A percentile compares a stretch with the other conserved stretches of the same genome.
phyloP scores from a whole-genome alignment of 148 eudicot genomes.

The Fagopyrum esculentum region DNA sequence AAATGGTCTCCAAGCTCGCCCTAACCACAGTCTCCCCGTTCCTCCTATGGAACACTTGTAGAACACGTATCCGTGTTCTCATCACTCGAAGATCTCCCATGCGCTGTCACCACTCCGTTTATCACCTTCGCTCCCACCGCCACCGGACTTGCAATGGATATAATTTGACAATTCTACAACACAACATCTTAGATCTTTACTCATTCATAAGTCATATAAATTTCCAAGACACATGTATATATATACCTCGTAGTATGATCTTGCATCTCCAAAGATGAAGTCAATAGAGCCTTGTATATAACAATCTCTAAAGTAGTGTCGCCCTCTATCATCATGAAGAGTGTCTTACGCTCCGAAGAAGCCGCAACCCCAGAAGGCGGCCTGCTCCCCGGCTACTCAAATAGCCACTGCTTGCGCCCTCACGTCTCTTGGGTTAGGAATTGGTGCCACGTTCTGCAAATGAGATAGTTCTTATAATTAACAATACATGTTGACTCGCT shows the following conservation, averaged over 20 bases:
- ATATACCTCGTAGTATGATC: conserved; percentile 72
- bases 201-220: background rate
- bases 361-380: conserved; percentile 96
- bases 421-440: conserved; percentile 62
- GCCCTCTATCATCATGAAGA: conserved; percentile 83
- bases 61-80: conserved; percentile 75
- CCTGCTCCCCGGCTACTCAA: conserved; percentile 64
- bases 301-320: conserved; percentile 91
- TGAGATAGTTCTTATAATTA: background rate
- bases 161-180: conserved; percentile 47
- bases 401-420: conserved; percentile 96
- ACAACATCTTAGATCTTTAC: background rate
- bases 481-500: background rate
- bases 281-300: conserved; percentile 91
- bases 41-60: conserved; percentile 78
- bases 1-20: conserved; percentile 93
- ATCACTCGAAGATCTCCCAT: conserved; percentile 62
- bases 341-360: conserved; percentile 96
- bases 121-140: conserved; percentile 36
- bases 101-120: conserved; percentile 81
- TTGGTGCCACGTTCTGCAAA: conserved; percentile 76
- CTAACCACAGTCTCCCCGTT: conserved; percentile 85
- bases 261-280: conserved; percentile 76
- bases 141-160: conserved; percentile 76
- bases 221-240: background rate